Evolutionary conservation across 2,329 filamentous ascomycete genomes (phyloP).

Genomic region (Phoma sp.): DNA sequence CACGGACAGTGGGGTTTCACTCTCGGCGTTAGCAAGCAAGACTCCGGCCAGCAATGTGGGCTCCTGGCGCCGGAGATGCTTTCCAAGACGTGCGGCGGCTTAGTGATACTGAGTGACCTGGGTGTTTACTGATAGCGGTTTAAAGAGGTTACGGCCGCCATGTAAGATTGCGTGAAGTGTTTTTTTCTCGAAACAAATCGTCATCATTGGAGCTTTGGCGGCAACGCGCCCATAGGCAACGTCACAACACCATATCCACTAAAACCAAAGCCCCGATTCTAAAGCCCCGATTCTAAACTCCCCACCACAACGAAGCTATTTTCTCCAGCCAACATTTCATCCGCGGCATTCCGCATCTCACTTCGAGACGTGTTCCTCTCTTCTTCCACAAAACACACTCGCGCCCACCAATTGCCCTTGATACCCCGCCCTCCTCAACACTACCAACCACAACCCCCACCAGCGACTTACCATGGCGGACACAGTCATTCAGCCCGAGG

Average conservation of each 20-base stretch:
- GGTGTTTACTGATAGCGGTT: slow-evolving; percentile 26
- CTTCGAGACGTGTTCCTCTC: slow-evolving; percentile 19
- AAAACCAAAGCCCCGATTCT: slow-evolving; percentile 33
- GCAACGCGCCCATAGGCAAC: slow-evolving; percentile 23
- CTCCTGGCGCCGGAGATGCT: slow-evolving; percentile 43
- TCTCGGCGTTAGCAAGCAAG: slow-evolving; percentile 41
- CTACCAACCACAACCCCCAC: slow-evolving; percentile 30
- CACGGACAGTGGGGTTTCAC: slow-evolving; percentile 35
- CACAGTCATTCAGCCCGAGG: slow-evolving; percentile 57
- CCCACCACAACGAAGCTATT: slow-evolving; percentile 47
- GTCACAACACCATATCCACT: slow-evolving; percentile 42
- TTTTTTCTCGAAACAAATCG: slow-evolving; percentile 28
- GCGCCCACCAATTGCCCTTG: slow-evolving; percentile 33
- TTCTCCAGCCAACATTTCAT: slow-evolving; percentile 36
- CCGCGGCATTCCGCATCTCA: slow-evolving; percentile 35
- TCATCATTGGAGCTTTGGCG: slow-evolving; percentile 30
- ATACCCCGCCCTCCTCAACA: slow-evolving; percentile 23
- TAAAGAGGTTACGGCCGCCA: slow-evolving; percentile 29
- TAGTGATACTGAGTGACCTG: slow-evolving; percentile 44
- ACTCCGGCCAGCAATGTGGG: slow-evolving; percentile 33
- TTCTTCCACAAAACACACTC: slow-evolving; percentile 12
- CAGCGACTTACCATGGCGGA: slow-evolving; percentile 51
- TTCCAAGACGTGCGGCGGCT: slow-evolving; percentile 40
- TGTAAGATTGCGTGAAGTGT: slow-evolving; percentile 24
- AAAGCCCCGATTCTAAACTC: slow-evolving; percentile 37